phyloP scores from a whole-genome alignment of 768 basidiomycete genomes.

The Saitozyma sp. region DNA sequence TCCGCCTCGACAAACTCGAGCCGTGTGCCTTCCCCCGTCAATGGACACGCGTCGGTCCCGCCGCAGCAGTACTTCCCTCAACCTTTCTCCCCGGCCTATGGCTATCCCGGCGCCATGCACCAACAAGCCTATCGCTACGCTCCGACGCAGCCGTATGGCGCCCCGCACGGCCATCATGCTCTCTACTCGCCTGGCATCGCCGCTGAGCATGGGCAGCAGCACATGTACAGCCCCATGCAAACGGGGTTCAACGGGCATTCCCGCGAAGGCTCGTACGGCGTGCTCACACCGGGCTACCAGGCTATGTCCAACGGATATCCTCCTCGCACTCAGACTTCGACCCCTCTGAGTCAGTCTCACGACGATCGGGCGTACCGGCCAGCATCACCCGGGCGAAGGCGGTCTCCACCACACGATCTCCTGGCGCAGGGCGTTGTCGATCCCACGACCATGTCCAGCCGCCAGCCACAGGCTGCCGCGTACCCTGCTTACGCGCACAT shows the following conservation, averaged over 20 bases:
- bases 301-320: constrained; percentile 35
- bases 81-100: constrained; percentile 32
- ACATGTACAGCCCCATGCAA: constrained; percentile 41
- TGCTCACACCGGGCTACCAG: constrained; percentile 32
- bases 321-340: constrained; percentile 38
- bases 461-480: neutral
- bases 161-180: constrained; percentile 29
- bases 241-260: constrained; percentile 30
- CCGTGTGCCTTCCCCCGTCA: constrained; percentile 43
- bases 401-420: constrained; percentile 35
- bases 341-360: constrained; percentile 39
- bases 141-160: constrained; percentile 34
- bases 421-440: constrained; percentile 42
- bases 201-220: constrained; percentile 25
- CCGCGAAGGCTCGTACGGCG: constrained; percentile 36
- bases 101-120: constrained; percentile 26
- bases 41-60: constrained; percentile 28
- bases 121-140: constrained; percentile 40
- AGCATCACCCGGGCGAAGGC: constrained; percentile 8
- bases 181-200: constrained; percentile 33
- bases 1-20: constrained; percentile 25
- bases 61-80: constrained; percentile 37
- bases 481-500: constrained; percentile 2
- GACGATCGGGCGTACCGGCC: constrained; percentile 16
- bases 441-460: constrained; percentile 30